Conservation (phyloP, 139 green algal genomes). For the Chlamydomonas schloesseri region DNA sequence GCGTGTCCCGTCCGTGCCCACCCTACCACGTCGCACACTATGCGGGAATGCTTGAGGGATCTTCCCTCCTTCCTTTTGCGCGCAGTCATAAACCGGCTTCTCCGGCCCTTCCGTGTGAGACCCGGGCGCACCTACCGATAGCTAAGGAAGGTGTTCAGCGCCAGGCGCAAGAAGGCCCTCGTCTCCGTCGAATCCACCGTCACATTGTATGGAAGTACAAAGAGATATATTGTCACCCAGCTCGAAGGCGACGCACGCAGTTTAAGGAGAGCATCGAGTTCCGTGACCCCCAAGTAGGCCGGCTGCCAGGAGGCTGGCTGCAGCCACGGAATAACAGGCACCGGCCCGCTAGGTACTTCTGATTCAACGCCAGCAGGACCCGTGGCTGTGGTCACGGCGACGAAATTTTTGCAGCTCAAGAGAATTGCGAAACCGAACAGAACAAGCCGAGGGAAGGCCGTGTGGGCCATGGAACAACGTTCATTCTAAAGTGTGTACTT, state of each 20-base stretch:
- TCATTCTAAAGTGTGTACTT: too few species aligned
- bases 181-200: background rate
- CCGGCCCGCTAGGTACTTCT: too few species aligned
- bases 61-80: too few species aligned
- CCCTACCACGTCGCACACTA: too few species aligned
- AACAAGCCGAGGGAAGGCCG: background rate
- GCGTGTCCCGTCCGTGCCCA: too few species aligned
- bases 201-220: background rate
- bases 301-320: slow-evolving; percentile 1
- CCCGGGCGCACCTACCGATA: background rate
- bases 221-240: slow-evolving; percentile 11
- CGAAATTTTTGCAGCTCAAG: too few species aligned
- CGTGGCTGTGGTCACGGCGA: too few species aligned
- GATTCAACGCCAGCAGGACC: too few species aligned
- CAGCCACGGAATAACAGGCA: slow-evolving; percentile 21
- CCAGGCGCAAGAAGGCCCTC: background rate
- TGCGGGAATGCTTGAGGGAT: too few species aligned
- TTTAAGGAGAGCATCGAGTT: background rate
- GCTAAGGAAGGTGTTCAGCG: background rate
- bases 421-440: background rate
- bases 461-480: too few species aligned
- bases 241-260: background rate
- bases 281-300: background rate
- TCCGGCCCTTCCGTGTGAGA: too few species aligned
- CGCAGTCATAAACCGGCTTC: too few species aligned